Conservation (phyloP, 371 early-diverging fungal genomes). For the Actinomortierella wolfii region DNA sequence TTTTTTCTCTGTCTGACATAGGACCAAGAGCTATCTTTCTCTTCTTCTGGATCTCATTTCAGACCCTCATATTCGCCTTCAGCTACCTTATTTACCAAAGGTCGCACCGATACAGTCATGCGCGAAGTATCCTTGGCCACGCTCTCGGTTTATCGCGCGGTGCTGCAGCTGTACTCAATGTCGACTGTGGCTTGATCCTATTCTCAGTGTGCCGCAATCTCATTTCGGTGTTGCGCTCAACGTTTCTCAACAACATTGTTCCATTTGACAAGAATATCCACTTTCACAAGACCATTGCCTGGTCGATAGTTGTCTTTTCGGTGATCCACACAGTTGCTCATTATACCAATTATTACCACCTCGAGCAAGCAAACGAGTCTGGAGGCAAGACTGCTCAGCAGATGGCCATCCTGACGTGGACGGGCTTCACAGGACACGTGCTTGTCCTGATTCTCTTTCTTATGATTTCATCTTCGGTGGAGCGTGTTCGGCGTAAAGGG, state of each 20-base stretch:
- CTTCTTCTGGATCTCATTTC: constrained; percentile 20
- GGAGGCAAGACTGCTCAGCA: constrained; percentile 17
- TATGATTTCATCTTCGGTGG: constrained; percentile 75
- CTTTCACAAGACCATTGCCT: constrained; percentile 82
- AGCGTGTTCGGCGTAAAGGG: constrained; percentile 62
- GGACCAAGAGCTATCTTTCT: constrained; percentile 29
- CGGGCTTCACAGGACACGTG: constrained; percentile 82
- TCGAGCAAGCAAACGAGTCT: constrained; percentile 19
- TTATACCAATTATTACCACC: constrained; percentile 71
- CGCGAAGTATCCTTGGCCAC: constrained; percentile 10
- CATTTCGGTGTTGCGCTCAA: constrained; percentile 70
- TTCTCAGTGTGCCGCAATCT: constrained; percentile 83
- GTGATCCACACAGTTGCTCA: constrained; percentile 72
- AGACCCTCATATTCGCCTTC: constrained; percentile 25
- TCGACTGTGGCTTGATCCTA: constrained; percentile 75
- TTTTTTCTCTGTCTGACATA: background rate
- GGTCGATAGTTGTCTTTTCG: constrained; percentile 73
- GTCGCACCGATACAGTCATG: constrained; percentile 11
- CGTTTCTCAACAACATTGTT: constrained; percentile 69
- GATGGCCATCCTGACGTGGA: constrained; percentile 62
- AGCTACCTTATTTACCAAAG: constrained; percentile 32
- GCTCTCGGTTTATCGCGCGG: constrained; percentile 56
- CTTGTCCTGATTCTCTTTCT: constrained; percentile 69
- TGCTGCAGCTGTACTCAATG: constrained; percentile 66
- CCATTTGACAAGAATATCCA: constrained; percentile 82